Evolutionary conservation across 768 basidiomycete species (phyloP), one percentile per base, ranked within the genome.

Genomic region (Antrodiella citrinella): DNA sequence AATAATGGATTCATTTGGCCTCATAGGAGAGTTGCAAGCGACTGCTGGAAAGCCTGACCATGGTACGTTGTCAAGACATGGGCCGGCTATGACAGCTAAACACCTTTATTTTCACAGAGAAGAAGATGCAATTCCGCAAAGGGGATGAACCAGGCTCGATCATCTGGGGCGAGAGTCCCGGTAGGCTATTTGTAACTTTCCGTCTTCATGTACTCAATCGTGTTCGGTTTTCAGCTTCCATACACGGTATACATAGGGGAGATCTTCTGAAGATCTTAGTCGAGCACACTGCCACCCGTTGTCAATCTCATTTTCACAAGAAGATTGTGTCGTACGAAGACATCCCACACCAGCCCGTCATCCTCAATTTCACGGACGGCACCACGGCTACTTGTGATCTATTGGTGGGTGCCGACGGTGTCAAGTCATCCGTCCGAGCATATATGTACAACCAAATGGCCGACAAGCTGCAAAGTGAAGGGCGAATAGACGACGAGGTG

Each of bases 391-490:
- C 26, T 13, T 60, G 58, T 44, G 62, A 65, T 51, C n/a, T 61
- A 21, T 57, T 65, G n/a, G 44, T 63, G 25, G 62, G 60, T 10
- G 53, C 57, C 2, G 64, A 65, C 26, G 64, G 64, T 4, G 48
- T 63, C 21, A 54, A 54, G n/a, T 58, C 59, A 4, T 25, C 44
- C 1, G 55, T 57, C 2, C 54, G 57, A 26, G 23, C 22, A 18
- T 25, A 15, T 40, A 41, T 50, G 7, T 21, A 47, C 23, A 23
- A 23, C 21, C 7, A 25, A n/a, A 26, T 22, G 39, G 25, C 26
- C 7, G 26, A 15, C 18, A 22, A 7, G 19, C 9, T 15, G 30
- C 7, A 35, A 15, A 7, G 7, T 35, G 30, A 35, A 15, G n/a
- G n/a, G n/a, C n/a, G n/a, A n/a, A n/a, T n/a, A n/a, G n/a, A n/a